Evolutionary conservation across 768 basidiomycete species (phyloP).

Genomic region (Infundibulicybe gibba): DNA sequence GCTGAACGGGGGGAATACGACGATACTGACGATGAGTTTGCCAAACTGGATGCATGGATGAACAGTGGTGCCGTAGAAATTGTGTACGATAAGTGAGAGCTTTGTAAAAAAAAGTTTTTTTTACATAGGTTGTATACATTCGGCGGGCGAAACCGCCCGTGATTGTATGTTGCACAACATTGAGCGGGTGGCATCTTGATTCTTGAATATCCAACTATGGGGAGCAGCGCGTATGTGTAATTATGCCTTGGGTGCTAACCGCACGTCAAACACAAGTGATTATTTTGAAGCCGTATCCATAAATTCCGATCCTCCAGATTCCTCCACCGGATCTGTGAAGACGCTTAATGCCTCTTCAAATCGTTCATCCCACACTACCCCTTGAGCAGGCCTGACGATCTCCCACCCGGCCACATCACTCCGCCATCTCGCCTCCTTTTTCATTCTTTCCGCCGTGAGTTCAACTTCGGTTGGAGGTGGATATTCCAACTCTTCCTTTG

Average conservation of each 20-base stretch:
- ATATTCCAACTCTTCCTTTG: constrained; percentile 73
- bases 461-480: constrained; percentile 89
- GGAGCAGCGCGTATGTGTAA: too few relatives aligned
- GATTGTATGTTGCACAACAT: too few relatives aligned
- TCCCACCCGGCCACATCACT: constrained; percentile 78
- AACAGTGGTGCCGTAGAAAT: constrained; percentile 62
- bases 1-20: constrained; percentile 9
- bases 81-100: constrained; percentile 15
- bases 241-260: constrained; percentile 1
- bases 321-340: constrained; percentile 43
- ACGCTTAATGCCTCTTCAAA: constrained; percentile 59
- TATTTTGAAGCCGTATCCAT: not conserved
- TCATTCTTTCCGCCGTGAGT: constrained; percentile 80
- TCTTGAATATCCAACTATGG: too few relatives aligned
- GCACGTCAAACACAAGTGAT: not conserved
- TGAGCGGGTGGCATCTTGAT: too few relatives aligned
- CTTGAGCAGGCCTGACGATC: constrained; percentile 59
- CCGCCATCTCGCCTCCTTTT: constrained; percentile 87
- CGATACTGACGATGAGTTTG: constrained; percentile 43
- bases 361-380: constrained; percentile 75
- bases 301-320: constrained; percentile 1
- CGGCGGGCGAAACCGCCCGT: too few relatives aligned
- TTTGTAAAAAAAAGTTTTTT: not conserved
- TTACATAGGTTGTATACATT: not conserved
- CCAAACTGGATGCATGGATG: constrained; percentile 68